Percentiles rank a stretch among this genome's conserved stretches.
Evolutionary conservation across 2,329 filamentous ascomycete species (phyloP).

Genomic region (Myotisia sp.): DNA sequence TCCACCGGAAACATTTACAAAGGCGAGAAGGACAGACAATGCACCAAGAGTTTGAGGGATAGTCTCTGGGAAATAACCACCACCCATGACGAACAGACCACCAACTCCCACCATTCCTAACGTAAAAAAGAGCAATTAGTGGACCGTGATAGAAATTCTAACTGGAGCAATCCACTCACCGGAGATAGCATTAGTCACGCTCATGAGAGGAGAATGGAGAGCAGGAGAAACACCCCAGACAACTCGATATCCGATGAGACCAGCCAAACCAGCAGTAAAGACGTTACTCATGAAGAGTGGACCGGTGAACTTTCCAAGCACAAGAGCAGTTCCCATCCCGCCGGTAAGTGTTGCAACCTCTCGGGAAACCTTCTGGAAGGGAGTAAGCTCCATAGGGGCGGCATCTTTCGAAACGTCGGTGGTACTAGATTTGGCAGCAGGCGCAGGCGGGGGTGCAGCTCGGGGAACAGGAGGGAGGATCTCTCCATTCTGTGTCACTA

Average conservation of each 20-base stretch:
- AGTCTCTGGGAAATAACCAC: conserved; percentile 61
- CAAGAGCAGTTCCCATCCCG: conserved; percentile 61
- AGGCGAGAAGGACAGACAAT: conserved; percentile 66
- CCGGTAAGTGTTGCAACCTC: conserved; percentile 62
- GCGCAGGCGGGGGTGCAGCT: conserved; percentile 43
- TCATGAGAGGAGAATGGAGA: conserved; percentile 80
- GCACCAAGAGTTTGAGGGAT: conserved; percentile 68
- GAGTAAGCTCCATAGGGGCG: conserved; percentile 54
- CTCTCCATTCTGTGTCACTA: conserved; percentile 65
- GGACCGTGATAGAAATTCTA: conserved; percentile 1
- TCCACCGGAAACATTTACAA: conserved; percentile 76
- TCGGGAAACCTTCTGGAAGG: conserved; percentile 65
- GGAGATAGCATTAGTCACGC: conserved; percentile 83
- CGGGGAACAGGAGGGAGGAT: conserved; percentile 63
- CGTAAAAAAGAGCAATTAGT: conserved; percentile 11
- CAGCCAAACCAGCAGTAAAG: conserved; percentile 71
- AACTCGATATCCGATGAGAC: conserved; percentile 73
- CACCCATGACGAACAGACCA: conserved; percentile 77
- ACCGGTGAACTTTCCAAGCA: conserved; percentile 65
- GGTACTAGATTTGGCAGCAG: conserved; percentile 30
- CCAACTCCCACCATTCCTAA: conserved; percentile 71
- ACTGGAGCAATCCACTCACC: conserved; percentile 31
- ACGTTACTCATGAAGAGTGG: conserved; percentile 79
- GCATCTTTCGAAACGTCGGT: conserved; percentile 33
- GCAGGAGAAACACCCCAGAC: conserved; percentile 78